Evolutionary conservation across 345 rosid species (phyloP).

Genomic region (Cardamine occulta): DNA sequence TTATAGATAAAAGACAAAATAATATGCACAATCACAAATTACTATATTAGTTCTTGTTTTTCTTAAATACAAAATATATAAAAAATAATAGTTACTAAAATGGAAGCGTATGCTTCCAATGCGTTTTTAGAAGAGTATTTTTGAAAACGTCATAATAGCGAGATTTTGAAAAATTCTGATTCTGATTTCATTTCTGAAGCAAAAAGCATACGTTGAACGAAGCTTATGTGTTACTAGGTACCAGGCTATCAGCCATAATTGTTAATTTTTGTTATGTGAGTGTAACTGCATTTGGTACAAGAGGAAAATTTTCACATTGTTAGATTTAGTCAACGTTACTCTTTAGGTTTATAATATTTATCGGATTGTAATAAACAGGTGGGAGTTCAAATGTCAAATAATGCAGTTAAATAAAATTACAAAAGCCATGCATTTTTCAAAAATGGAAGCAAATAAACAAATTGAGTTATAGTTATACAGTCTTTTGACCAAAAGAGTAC

Average conservation of each 20-base stretch:
- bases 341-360: background rate
- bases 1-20: too few relatives aligned
- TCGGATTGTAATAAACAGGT: background rate
- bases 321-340: background rate
- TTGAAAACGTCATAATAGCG: too few relatives aligned
- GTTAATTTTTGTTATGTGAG: background rate
- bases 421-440: background rate
- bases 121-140: too few relatives aligned
- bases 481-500: conserved; percentile 8
- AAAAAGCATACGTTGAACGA: too few relatives aligned
- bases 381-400: conserved; percentile 14
- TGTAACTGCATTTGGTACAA: background rate
- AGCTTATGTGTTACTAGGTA: too few relatives aligned
- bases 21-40: too few relatives aligned
- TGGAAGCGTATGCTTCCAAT: too few relatives aligned
- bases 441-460: background rate
- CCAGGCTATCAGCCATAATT: background rate
- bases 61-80: too few relatives aligned
- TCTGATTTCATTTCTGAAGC: too few relatives aligned
- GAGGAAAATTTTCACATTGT: background rate
- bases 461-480: background rate
- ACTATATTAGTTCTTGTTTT: too few relatives aligned
- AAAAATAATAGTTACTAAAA: too few relatives aligned
- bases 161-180: too few relatives aligned
- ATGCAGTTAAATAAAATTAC: background rate